Evolutionary conservation across 345 rosid species (phyloP).

Genomic region (Orychophragmus violaceus): DNA sequence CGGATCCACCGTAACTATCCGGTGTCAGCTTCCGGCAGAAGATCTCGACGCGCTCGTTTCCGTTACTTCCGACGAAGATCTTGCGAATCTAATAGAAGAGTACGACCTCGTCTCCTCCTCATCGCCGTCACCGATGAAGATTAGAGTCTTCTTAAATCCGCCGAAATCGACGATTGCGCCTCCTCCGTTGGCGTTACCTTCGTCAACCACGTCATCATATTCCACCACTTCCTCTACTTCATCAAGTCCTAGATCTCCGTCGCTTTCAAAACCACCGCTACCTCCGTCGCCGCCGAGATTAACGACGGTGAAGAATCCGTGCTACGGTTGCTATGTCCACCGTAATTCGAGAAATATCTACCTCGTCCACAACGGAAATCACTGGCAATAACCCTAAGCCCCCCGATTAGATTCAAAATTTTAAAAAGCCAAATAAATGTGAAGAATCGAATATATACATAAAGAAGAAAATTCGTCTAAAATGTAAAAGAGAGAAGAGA

Average conservation of each 20-base stretch:
- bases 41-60: conserved; percentile 89
- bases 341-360: conserved; percentile 50
- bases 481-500: conserved; percentile 23
- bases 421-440: neutral
- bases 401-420: neutral
- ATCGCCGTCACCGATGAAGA: conserved; percentile 38
- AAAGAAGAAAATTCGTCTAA: neutral
- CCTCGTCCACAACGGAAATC: conserved; percentile 67
- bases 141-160: conserved; percentile 67
- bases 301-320: conserved; percentile 24
- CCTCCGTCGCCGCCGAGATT: conserved; percentile 29
- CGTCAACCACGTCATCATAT: conserved; percentile 11
- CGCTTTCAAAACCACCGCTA: conserved; percentile 31
- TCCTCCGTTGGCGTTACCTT: conserved; percentile 14
- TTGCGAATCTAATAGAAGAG: conserved; percentile 78
- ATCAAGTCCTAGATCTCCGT: conserved; percentile 36
- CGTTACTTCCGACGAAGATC: conserved; percentile 85
- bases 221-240: conserved; percentile 40
- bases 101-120: conserved; percentile 43
- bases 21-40: conserved; percentile 78
- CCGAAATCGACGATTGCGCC: conserved; percentile 25
- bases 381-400: conserved; percentile 54
- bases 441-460: neutral
- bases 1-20: conserved; percentile 48
- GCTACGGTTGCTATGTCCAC: conserved; percentile 43